Conservation (phyloP, 2,329 filamentous ascomycete genomes). For the Nothopassalora personata region DNA sequence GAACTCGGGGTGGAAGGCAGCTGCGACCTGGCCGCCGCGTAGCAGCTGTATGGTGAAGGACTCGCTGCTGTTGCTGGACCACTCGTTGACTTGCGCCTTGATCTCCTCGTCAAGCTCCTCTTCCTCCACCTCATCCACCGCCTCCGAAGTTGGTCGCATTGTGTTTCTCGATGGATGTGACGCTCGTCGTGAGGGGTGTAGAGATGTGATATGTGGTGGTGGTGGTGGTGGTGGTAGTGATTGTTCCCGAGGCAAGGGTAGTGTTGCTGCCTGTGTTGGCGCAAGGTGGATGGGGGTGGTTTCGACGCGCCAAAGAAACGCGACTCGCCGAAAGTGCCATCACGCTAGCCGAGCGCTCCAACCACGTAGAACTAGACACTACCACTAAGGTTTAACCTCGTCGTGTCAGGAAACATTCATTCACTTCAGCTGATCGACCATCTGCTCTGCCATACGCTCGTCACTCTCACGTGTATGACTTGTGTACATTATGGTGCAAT, state of each 20-base stretch:
- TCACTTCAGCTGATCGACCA: background rate
- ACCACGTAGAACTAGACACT: background rate
- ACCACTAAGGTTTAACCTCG: background rate
- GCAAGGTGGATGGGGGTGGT: background rate
- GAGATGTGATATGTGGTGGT: background rate
- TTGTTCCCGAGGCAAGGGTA: background rate
- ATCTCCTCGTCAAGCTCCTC: constrained; percentile 25
- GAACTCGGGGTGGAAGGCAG: constrained; percentile 70
- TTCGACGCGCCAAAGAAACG: background rate
- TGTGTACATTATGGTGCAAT: background rate
- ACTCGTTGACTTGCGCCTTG: constrained; percentile 28
- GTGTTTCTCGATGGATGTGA: background rate
- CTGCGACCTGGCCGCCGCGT: constrained; percentile 41
- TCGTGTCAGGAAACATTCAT: background rate
- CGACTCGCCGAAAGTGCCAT: background rate
- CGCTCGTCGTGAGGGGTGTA: background rate
- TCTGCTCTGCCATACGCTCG: background rate
- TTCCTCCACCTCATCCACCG: constrained; percentile 12
- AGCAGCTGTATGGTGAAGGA: constrained; percentile 59
- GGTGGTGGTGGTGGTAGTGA: too few relatives aligned
- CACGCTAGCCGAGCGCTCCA: too few relatives aligned
- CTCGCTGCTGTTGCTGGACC: constrained; percentile 58
- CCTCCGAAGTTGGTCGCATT: background rate
- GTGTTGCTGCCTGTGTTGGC: background rate
- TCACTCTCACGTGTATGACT: background rate